Base-by-base conservation (phyloP, 192 early-diverging fungal genomes). In the Entomortierella chlamydospora region DNA sequence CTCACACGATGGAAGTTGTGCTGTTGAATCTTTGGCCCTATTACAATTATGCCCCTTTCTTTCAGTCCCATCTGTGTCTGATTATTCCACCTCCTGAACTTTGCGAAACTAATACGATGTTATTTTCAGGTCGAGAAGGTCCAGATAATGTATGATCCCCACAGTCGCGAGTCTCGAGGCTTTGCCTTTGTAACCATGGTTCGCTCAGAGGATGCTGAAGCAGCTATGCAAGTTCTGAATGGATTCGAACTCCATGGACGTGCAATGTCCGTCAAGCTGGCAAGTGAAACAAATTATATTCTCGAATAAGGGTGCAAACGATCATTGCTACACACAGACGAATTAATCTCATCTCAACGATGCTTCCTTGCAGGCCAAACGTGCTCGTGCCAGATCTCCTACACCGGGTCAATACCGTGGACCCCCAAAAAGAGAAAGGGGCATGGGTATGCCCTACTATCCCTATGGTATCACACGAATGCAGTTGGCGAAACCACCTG, bases 161-260 rank as follows among this genome's bases (percentile, higher is more conserved):
- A 95, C 76, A 88, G 85, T 22, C 84, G 86, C 28, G 92, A 93
- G 55, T 95, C 94, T 30, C 90, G 94, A 68, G 95, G 95, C 22
- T 97, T 95, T 83, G 96, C 94, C 2, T 97, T 98, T 76, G 92
- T 96, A 51, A 92, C 88, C 55, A 91, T 90, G 84, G 83, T 83
- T 31, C 84, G 82, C 47, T 33, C 77, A 34, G 90, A 90, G 17
- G 88, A 89, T 43, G 95, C 95, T 58, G 86, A 93, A 20, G 81
- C 82, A 30, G 94, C 95, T 49, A 88, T 93, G 61, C 72, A 87
- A 18, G 87, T 72, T 34, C 76, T 93, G 60, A 88, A 87, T 83
- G 88, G 87, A 45, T 85, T 88, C 61, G 91, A 93, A 52, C 82
- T 97, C 45, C 90, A 95, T 68, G 95, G 93, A 31, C 94, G 96